These are phyloP conservation scores for Amanita phalloides DNA, from an alignment of 768 basidiomycete species.

Conservation along the genomic window DNA sequence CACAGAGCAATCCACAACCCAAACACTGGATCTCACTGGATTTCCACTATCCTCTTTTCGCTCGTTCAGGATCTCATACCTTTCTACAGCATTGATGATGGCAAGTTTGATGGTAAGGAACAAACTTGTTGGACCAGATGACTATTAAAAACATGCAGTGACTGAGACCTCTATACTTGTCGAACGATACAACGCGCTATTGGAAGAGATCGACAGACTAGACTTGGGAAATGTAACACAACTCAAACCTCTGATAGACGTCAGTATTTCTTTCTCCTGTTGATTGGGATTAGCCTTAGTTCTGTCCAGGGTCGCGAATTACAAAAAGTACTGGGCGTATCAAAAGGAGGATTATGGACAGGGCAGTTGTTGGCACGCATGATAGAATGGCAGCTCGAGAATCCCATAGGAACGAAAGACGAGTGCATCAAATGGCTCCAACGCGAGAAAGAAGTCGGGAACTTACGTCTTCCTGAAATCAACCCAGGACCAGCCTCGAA, in stretches of 20 bases:
- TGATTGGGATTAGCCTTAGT: neutral
- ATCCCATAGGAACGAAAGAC: constrained; percentile 56
- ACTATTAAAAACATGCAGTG: constrained; percentile 18
- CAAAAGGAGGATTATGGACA: constrained; percentile 62
- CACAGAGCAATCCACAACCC: constrained; percentile 56
- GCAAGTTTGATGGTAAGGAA: constrained; percentile 34
- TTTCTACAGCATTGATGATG: constrained; percentile 30
- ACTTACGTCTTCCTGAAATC: constrained; percentile 20
- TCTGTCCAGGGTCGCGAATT: constrained; percentile 61
- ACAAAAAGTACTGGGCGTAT: constrained; percentile 35
- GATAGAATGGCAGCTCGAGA: constrained; percentile 76
- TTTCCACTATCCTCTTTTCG: constrained; percentile 63
- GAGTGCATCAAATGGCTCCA: constrained; percentile 64
- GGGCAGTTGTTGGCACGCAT: constrained; percentile 53
- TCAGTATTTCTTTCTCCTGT: constrained; percentile 24
- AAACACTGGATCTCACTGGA: constrained; percentile 55
- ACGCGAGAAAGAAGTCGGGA: constrained; percentile 38
- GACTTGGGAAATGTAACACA: constrained; percentile 52
- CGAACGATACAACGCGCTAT: constrained; percentile 55
- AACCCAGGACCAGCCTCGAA: constrained; percentile 24
- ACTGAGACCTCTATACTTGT: constrained; percentile 38
- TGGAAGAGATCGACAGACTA: constrained; percentile 47
- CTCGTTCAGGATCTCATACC: constrained; percentile 60
- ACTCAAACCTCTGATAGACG: constrained; percentile 67
- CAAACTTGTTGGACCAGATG: neutral